These are phyloP conservation scores for Cryphonectria nitschkei DNA, from an alignment of 2,329 filamentous ascomycete genomes.

Conservation along the genomic window DNA sequence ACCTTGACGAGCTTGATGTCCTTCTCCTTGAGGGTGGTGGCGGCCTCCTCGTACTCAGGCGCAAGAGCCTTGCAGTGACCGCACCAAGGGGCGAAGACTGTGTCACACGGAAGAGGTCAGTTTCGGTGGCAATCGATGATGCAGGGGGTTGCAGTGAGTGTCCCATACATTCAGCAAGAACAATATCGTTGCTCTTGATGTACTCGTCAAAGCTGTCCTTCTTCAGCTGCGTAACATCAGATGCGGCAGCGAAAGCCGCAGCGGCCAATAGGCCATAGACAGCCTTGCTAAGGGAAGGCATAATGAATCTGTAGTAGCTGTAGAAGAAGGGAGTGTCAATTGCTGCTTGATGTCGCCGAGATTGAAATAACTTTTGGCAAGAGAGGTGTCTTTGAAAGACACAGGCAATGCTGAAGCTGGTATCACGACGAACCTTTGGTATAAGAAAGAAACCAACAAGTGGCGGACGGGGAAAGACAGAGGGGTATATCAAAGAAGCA, in stretches of 20 bases:
- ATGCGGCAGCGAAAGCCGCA: conserved; percentile 65
- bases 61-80: conserved; percentile 99
- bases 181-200: conserved; percentile 81
- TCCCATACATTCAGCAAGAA: conserved; percentile 87
- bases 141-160: neutral
- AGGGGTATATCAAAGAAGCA: conserved; percentile 9
- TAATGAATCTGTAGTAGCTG: conserved; percentile 37
- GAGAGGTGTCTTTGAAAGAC: neutral
- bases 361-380: neutral
- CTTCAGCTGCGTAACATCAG: conserved; percentile 84
- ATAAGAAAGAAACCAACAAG: conserved; percentile 9
- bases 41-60: conserved; percentile 87
- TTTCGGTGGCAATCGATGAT: neutral
- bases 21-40: conserved; percentile 84
- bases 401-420: neutral
- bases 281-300: conserved; percentile 53
- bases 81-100: conserved; percentile 95
- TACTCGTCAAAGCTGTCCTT: conserved; percentile 87
- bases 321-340: conserved; percentile 1
- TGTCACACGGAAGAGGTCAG: conserved; percentile 38
- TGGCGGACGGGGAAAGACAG: neutral
- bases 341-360: neutral
- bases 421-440: conserved; percentile 22
- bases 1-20: conserved; percentile 83
- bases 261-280: conserved; percentile 59